phyloP scores from a whole-genome alignment of 2,329 filamentous ascomycete species.

The Kalmusia sp. region DNA sequence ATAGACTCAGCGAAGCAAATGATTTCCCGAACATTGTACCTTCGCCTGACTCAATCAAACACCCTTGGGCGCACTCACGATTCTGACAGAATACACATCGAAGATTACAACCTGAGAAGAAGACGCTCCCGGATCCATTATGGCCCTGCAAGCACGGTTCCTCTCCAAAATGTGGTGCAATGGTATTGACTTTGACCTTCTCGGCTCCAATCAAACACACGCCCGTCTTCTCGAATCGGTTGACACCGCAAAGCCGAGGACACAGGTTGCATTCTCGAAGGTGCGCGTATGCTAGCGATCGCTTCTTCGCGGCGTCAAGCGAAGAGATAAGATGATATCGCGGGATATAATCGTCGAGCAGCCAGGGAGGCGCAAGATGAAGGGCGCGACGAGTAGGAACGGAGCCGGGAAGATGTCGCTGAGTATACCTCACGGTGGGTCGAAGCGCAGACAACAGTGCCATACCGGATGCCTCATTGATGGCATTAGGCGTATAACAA shows the following conservation, averaged over 20 bases:
- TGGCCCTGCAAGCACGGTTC: slow-evolving; percentile 85
- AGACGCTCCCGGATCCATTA: slow-evolving; percentile 80
- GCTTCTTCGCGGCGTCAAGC: slow-evolving; percentile 74
- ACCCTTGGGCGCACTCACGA: too few species aligned
- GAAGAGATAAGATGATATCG: slow-evolving; percentile 74
- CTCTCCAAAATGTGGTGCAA: slow-evolving; percentile 76
- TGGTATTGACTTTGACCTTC: slow-evolving; percentile 80
- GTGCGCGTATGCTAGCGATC: slow-evolving; percentile 75
- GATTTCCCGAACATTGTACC: too few species aligned
- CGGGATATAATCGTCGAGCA: slow-evolving; percentile 76
- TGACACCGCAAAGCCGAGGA: slow-evolving; percentile 77
- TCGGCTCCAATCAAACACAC: slow-evolving; percentile 78
- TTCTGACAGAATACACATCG: slow-evolving; percentile 63
- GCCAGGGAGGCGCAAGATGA: slow-evolving; percentile 68
- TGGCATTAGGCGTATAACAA: not conserved
- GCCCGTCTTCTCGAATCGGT: slow-evolving; percentile 80
- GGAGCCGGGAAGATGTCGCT: not conserved
- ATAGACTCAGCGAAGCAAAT: too few species aligned
- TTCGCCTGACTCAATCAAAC: not conserved
- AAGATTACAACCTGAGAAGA: slow-evolving; percentile 79
- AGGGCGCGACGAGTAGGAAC: slow-evolving; percentile 40
- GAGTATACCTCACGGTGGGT: slow-evolving; percentile 14
- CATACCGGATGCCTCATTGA: not conserved
- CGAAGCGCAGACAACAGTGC: slow-evolving; percentile 13
- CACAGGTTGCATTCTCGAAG: slow-evolving; percentile 82